phyloP scores from a whole-genome alignment of 345 rosid genomes.

The Eucalyptus curtisii region DNA sequence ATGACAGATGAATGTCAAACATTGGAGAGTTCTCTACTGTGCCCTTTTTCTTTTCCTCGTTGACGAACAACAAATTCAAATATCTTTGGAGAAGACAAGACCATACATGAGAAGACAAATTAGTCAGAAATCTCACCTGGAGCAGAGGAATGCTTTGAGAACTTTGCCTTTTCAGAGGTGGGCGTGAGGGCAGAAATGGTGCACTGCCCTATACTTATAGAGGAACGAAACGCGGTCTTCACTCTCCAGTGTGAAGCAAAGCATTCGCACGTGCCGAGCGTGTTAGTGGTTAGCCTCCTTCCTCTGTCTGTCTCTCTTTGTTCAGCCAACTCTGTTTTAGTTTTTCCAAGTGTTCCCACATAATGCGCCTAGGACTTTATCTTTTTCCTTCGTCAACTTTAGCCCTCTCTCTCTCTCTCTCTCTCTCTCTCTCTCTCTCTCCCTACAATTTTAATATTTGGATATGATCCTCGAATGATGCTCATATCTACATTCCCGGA shows the following conservation, averaged over 20 bases:
- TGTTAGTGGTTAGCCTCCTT: background rate
- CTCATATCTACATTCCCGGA: background rate
- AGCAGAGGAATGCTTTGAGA: rapidly evolving
- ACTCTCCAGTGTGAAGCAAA: background rate
- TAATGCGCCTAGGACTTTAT: background rate
- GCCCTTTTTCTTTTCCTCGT: background rate
- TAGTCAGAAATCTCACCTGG: background rate
- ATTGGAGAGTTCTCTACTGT: background rate
- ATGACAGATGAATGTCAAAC: background rate
- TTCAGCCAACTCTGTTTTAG: background rate
- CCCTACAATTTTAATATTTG: background rate
- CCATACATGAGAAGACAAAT: background rate
- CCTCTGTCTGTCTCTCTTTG: background rate
- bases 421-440: background rate
- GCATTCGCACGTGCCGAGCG: background rate
- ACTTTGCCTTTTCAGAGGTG: background rate
- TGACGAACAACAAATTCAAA: background rate
- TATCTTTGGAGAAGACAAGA: background rate
- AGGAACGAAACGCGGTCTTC: background rate
- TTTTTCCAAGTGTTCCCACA: background rate
- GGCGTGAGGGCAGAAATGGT: background rate
- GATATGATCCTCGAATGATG: background rate
- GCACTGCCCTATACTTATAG: background rate
- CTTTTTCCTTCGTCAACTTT: background rate
- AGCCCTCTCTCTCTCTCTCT: background rate